Percentiles rank a stretch among this genome's conserved stretches.
phyloP scores from a whole-genome alignment of 176 grass and related monocot genomes.

The Triticum turgidum region DNA sequence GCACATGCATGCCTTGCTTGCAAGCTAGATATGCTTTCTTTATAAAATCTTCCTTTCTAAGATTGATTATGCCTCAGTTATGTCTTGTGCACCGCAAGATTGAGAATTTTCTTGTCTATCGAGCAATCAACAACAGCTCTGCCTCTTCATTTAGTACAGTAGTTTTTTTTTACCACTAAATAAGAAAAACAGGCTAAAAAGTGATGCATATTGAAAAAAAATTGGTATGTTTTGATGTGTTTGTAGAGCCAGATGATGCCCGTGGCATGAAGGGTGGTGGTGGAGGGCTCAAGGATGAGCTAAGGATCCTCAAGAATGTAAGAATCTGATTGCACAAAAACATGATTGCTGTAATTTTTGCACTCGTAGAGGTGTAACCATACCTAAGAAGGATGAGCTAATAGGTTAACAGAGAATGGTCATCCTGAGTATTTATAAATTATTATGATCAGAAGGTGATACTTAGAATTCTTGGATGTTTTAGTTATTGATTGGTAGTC shows the following conservation, averaged over 20 bases:
- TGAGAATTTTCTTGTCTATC: neutral
- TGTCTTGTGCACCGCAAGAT: neutral
- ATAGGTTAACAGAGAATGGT: neutral
- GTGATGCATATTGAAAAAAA: neutral
- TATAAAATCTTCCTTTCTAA: neutral
- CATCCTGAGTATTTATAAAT: neutral
- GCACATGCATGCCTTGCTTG: neutral
- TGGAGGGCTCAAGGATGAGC: conserved; percentile 66
- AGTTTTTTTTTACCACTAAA: neutral
- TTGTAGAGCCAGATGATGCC: conserved; percentile 29
- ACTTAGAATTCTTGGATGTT: neutral
- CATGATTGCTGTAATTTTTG: neutral
- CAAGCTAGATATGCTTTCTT: neutral
- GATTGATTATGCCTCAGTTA: neutral
- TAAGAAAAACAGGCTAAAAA: neutral
- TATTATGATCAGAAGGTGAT: neutral
- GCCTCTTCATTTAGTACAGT: neutral
- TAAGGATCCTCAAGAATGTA: conserved; percentile 61
- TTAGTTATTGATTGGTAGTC: neutral
- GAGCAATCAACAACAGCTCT: neutral
- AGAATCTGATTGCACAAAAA: conserved; percentile 16
- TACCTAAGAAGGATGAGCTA: neutral
- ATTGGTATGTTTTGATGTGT: neutral
- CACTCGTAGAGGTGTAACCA: neutral
- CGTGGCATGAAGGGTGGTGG: conserved; percentile 20